Conservation (phyloP, 768 basidiomycete species). For the Tricholoma furcatifolium region DNA sequence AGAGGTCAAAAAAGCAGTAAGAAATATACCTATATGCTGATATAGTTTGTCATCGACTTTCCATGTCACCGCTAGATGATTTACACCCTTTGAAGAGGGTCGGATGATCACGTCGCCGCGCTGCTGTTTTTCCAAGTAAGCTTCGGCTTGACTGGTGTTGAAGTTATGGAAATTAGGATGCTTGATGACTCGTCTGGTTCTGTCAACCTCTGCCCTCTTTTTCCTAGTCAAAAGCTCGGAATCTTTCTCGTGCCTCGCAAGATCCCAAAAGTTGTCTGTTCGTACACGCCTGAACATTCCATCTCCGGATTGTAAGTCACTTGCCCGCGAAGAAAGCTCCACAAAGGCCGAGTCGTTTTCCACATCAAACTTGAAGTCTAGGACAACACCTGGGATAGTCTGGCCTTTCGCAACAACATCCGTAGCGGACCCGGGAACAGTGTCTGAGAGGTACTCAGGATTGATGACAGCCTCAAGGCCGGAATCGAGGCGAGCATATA, state of each 20-base stretch:
- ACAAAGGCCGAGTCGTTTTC: constrained; percentile 64
- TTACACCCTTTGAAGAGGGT: constrained; percentile 89
- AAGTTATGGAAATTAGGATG: constrained; percentile 98
- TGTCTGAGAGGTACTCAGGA: constrained; percentile 55
- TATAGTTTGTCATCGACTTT: constrained; percentile 96
- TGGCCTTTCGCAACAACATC: constrained; percentile 74
- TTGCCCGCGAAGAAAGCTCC: constrained; percentile 68
- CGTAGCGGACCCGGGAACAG: constrained; percentile 34
- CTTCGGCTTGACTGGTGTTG: constrained; percentile 87
- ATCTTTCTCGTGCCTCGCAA: constrained; percentile 62
- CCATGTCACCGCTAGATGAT: constrained; percentile 98
- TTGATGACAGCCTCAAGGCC: constrained; percentile 85
- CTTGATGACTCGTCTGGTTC: constrained; percentile 84
- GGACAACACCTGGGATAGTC: constrained; percentile 75
- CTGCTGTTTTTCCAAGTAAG: constrained; percentile 84
- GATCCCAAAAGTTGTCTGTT: constrained; percentile 65
- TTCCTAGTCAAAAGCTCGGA: constrained; percentile 73
- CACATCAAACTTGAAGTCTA: constrained; percentile 64
- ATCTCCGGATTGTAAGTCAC: constrained; percentile 64
- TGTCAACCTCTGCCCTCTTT: constrained; percentile 81
- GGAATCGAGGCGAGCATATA: constrained; percentile 83
- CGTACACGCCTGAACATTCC: constrained; percentile 57
- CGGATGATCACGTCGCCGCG: constrained; percentile 96
- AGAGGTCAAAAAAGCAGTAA: background rate
- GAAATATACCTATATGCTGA: constrained; percentile 85